Evolutionary conservation across 2,329 filamentous ascomycete genomes (phyloP), one percentile per base, ranked within the genome.

Genomic region (Aspergillus viridinutans): DNA sequence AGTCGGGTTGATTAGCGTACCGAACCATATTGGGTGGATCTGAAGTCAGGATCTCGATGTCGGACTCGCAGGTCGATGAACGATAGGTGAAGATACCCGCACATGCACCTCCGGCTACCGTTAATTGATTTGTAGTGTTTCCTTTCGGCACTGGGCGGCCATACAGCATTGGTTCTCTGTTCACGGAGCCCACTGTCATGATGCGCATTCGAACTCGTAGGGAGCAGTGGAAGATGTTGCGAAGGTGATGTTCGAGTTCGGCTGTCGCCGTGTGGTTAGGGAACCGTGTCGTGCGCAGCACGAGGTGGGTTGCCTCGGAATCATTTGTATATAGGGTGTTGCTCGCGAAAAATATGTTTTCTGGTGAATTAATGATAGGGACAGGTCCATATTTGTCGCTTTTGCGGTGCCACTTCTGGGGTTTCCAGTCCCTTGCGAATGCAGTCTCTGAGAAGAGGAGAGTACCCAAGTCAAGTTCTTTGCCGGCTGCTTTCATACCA

Each of bases 31-130:
- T 68, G 1, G 66, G 69, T 1, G 77, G 73, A 53, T 82, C 80
- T 4, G 71, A 66, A 1, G 80, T 83, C 10, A 82, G 67, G 57
- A 83, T 80, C 67, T 83, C 81, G 58, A 83, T 78, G 59, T 83
- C 81, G 0, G 77, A 78, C 63, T 83, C 81, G 61, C 78, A 78
- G 29, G 61, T 69, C 50, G 75, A 71, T 43, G 78, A 72, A 57
- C 69, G 72, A 58, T 80, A 82, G 12, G 78, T 81, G 70, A 83
- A 78, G 62, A 82, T 77, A 3, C 80, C 80, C 1, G 78, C 77
- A 5, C 79, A 79, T 3, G 79, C 80, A 50, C 81, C 80, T 40
- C 67, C 58, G 20, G 71, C 58, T 1, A 61, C 53, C 20, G 5
- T 3, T 29, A 49, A 4, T 54, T 38, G 12, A 29, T 23, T 7